These are phyloP conservation scores for Aspergillus sparsus DNA, from an alignment of 495 filamentous ascomycete species.

Conservation along the genomic window DNA sequence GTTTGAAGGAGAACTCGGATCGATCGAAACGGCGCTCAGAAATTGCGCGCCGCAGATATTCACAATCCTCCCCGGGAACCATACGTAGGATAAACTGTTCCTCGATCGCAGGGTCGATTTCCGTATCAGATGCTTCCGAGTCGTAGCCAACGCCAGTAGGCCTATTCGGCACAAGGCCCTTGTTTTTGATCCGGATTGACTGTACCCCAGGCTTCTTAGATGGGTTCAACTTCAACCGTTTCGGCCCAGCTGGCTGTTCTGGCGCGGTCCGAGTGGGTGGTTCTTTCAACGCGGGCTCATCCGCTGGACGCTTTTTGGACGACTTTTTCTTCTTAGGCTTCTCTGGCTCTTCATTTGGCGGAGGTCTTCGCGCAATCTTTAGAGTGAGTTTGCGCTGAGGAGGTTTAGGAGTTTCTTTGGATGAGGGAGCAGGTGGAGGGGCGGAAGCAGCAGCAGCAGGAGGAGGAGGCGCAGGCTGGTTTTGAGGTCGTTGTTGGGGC, in stretches of 20 bases:
- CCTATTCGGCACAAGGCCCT: conserved; percentile 62
- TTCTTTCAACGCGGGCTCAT: conserved; percentile 31
- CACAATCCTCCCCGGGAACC: conserved; percentile 79
- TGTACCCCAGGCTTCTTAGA: conserved; percentile 46
- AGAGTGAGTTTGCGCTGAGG: conserved; percentile 52
- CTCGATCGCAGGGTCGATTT: conserved; percentile 83
- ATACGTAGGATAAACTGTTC: conserved; percentile 88
- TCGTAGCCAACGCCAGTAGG: conserved; percentile 87
- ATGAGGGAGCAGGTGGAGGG: conserved; percentile 35
- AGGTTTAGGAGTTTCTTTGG: conserved; percentile 22
- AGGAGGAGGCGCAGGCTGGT: conserved; percentile 21
- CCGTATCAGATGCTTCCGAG: conserved; percentile 90
- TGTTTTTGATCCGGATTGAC: conserved; percentile 56
- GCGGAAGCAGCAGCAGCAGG: conserved; percentile 27
- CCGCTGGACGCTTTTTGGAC: conserved; percentile 46
- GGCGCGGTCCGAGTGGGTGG: conserved; percentile 21
- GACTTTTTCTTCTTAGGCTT: conserved; percentile 53
- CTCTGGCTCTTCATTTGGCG: conserved; percentile 30
- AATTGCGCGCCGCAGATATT: conserved; percentile 72
- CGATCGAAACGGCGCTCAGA: conserved; percentile 72
- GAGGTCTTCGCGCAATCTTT: conserved; percentile 48
- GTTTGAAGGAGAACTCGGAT: conserved; percentile 70
- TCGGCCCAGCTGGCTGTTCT: conserved; percentile 34
- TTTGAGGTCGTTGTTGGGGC: conserved; percentile 32
- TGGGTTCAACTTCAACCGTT: conserved; percentile 47